These are phyloP conservation scores for Cyanidiococcus yangmingshanensis DNA, from an alignment of 23 red algal genomes.

Conservation along the genomic window DNA sequence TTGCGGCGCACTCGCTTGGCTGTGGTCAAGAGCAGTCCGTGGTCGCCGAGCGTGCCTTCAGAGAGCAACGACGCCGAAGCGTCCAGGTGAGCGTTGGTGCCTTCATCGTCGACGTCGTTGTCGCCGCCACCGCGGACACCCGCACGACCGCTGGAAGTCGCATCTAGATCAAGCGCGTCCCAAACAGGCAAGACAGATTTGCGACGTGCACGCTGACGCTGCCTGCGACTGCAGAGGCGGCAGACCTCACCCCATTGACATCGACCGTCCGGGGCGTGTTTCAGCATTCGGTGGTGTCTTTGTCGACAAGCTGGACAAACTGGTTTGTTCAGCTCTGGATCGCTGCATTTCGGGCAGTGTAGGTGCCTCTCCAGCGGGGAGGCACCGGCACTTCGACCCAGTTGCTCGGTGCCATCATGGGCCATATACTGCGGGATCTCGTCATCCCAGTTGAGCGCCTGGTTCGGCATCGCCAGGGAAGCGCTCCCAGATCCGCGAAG, in stretches of 20 bases:
- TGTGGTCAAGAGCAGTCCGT: not conserved
- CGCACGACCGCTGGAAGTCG: no score
- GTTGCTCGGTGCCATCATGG: not conserved
- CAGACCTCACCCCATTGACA: slow-evolving; percentile 17
- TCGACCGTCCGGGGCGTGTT: not conserved
- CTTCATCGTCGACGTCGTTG: no score
- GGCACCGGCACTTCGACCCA: not conserved
- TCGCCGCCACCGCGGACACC: no score
- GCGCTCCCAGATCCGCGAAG: not conserved
- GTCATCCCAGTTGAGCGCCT: not conserved
- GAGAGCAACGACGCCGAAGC: not conserved
- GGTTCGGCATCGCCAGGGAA: not conserved
- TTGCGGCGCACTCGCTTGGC: not conserved
- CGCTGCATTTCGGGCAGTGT: not conserved
- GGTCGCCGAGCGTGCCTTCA: not conserved
- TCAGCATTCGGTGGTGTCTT: slow-evolving; percentile 3
- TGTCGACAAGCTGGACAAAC: slow-evolving; percentile 6
- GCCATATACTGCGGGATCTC: not conserved
- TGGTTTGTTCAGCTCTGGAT: not conserved
- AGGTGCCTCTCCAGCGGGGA: slow-evolving; percentile 1
- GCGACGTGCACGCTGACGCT: not conserved
- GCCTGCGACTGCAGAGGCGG: slow-evolving; percentile 1
- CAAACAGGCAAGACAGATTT: not conserved
- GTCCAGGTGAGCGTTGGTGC: not conserved
- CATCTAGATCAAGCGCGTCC: no score